Evolutionary conservation across 768 basidiomycete genomes (phyloP), one percentile per base, ranked within the genome.

Genomic region (Tylopilus felleus): DNA sequence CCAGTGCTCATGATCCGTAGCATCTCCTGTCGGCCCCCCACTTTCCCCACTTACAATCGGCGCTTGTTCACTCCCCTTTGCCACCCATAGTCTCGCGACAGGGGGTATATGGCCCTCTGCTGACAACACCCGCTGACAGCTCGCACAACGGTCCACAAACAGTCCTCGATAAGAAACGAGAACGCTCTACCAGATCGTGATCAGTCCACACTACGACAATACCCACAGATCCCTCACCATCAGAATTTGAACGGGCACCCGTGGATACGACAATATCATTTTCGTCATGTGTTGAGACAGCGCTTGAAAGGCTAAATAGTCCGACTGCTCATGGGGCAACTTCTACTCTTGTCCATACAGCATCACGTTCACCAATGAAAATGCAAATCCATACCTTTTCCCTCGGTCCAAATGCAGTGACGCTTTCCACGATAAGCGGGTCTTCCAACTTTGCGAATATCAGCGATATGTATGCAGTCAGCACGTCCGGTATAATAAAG

Each of bases 101-200:
- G 87, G 83, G 1, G 88, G 89, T 8, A 86, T 74, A 64, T 90
- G 86, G 0, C 83, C 84, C 59, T 90, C 87, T 2, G 75, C 73
- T 0, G 85, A 85, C 21, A 90, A 70, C 25, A 90, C 83, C 17
- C 88, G 81, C 45, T 78, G 72, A 61, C 89, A 92, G 28, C 66
- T 70, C 22, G 69, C 68, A 60, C 89, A 92, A 4, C 73, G 77
- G 29, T 81, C 77, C 47, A 82, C 72, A 59, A 90, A 90, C 22
- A 91, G 68, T 7, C 75, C 77, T 29, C 74, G 73, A 64, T 90
- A 91, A 0, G 81, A 74, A 5, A 69, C 67, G 21, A 88, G 74
- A 22, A 85, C 69, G 35, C 64, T 73, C 84, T 86, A 7, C 39
- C 19, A 36, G 3, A 35, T 33, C 48, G 29, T 23, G 8, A 8